These are phyloP conservation scores for Paecilomyces sp. DNA, from an alignment of 2,329 filamentous ascomycete species.

Conservation along the genomic window DNA sequence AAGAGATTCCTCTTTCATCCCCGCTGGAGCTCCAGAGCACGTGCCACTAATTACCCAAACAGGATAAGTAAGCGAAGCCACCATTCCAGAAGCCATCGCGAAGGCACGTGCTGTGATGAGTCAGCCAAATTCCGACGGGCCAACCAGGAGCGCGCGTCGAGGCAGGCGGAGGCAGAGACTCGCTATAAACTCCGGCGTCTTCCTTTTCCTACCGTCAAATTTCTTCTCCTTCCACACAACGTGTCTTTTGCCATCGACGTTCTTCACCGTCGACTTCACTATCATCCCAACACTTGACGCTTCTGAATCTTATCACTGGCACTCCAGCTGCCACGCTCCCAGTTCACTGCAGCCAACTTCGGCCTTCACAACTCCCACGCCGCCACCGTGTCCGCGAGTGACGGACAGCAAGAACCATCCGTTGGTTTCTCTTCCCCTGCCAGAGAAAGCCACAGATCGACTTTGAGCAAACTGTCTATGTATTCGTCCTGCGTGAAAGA, in stretches of 20 bases:
- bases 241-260: not conserved
- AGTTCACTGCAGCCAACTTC: not conserved
- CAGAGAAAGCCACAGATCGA: constrained; percentile 30
- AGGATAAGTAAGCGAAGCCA: not conserved
- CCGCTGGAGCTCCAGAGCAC: not conserved
- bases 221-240: not conserved
- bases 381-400: constrained; percentile 9
- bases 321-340: not conserved
- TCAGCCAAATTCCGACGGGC: not conserved
- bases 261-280: not conserved
- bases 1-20: not conserved
- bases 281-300: not conserved
- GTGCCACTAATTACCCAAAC: not conserved
- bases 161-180: not conserved
- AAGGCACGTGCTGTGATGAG: not conserved
- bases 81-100: not conserved
- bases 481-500: constrained; percentile 95
- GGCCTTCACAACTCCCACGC: constrained; percentile 10
- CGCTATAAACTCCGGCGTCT: not conserved
- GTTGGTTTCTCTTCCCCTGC: constrained; percentile 23
- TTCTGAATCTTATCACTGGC: not conserved
- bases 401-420: constrained; percentile 20
- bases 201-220: not conserved
- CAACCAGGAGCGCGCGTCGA: not conserved
- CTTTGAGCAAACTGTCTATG: constrained; percentile 67